phyloP scores from a whole-genome alignment of 2,329 filamentous ascomycete species.

The Hortaea werneckii region DNA sequence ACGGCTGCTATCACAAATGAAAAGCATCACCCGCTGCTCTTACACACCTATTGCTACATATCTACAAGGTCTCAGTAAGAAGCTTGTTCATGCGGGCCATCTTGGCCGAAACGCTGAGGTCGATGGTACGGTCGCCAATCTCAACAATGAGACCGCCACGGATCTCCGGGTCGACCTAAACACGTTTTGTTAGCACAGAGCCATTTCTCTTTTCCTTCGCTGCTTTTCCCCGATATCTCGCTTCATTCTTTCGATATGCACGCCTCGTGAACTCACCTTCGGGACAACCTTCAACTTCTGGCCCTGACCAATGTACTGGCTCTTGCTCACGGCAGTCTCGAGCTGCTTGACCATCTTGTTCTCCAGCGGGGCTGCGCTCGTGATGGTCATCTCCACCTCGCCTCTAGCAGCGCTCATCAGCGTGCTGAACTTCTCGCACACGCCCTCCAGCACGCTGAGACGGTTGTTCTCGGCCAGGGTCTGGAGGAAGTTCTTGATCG shows the following conservation, averaged over 20 bases:
- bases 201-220: not conserved
- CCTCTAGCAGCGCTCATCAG: slow-evolving; percentile 83
- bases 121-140: slow-evolving; percentile 94
- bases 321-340: slow-evolving; percentile 82
- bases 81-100: slow-evolving; percentile 99
- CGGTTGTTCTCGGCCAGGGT: slow-evolving; percentile 96
- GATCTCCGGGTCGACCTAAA: slow-evolving; percentile 84
- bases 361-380: slow-evolving; percentile 83
- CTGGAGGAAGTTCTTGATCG: slow-evolving; percentile 85
- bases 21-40: not conserved
- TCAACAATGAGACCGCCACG: slow-evolving; percentile 89
- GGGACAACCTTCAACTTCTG: slow-evolving; percentile 98
- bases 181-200: slow-evolving; percentile 1
- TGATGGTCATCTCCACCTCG: slow-evolving; percentile 88
- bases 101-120: slow-evolving; percentile 89
- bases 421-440: slow-evolving; percentile 76
- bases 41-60: slow-evolving; percentile 20
- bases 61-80: slow-evolving; percentile 93
- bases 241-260: not conserved
- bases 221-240: not conserved
- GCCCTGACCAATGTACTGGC: slow-evolving; percentile 73
- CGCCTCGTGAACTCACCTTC: slow-evolving; percentile 41
- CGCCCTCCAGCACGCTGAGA: slow-evolving; percentile 67
- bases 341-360: slow-evolving; percentile 74
- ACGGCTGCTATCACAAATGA: not conserved